Evolutionary conservation across 352 stramenopile species (phyloP).

Genomic region (Phytophthora sojae): DNA sequence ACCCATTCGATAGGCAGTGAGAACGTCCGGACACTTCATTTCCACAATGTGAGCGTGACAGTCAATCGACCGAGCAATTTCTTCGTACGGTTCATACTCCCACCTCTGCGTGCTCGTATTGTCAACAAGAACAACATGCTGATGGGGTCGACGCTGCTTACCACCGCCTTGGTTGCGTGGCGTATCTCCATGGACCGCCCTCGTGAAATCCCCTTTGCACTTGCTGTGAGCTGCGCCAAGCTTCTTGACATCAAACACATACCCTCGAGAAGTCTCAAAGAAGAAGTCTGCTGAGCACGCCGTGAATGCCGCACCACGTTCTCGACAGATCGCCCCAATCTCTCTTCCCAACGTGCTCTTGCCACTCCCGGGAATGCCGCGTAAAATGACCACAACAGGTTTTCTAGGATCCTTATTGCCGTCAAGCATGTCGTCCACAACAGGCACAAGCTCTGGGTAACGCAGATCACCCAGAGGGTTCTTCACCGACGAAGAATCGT

Average conservation of each 20-base stretch:
- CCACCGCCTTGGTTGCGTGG: constrained; percentile 6
- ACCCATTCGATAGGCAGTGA: constrained; percentile 61
- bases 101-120: constrained; percentile 78
- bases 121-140: constrained; percentile 68
- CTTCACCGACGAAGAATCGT: background rate
- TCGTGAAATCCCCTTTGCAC: constrained; percentile 52
- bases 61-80: constrained; percentile 35
- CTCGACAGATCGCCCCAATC: constrained; percentile 46
- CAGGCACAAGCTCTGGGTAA: constrained; percentile 40
- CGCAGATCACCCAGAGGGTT: constrained; percentile 20
- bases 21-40: constrained; percentile 56
- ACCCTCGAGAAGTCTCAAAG: constrained; percentile 71
- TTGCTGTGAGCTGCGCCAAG: constrained; percentile 56
- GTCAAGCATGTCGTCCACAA: constrained; percentile 53
- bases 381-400: constrained; percentile 65
- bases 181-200: constrained; percentile 30
- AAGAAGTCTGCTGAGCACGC: constrained; percentile 73
- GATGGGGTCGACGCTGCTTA: constrained; percentile 6
- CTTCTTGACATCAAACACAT: constrained; percentile 66
- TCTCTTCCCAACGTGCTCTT: constrained; percentile 69
- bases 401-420: constrained; percentile 19
- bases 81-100: constrained; percentile 72
- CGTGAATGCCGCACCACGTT: constrained; percentile 31
- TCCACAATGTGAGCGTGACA: constrained; percentile 55
- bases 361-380: constrained; percentile 76